phyloP scores from a whole-genome alignment of 2,329 filamentous ascomycete genomes.

The Aspergillus neoniger region DNA sequence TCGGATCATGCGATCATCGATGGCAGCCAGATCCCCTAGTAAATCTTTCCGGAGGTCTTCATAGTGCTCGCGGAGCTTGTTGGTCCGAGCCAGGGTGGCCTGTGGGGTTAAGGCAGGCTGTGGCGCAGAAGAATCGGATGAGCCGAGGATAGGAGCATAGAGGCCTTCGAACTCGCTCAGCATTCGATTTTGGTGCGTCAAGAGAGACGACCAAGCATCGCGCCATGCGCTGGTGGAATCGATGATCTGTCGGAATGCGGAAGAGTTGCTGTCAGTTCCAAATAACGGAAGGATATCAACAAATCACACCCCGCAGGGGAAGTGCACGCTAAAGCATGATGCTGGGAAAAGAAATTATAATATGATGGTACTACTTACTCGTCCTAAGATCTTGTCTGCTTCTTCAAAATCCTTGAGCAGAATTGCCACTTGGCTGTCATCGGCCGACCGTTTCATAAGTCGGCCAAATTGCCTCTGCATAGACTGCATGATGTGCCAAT shows the following conservation, averaged over 20 bases:
- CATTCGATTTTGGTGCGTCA: constrained; percentile 67
- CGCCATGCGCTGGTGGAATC: constrained; percentile 75
- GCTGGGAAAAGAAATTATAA: not conserved
- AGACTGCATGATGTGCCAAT: constrained; percentile 38
- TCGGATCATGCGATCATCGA: constrained; percentile 69
- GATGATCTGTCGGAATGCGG: constrained; percentile 60
- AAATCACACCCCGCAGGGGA: not conserved
- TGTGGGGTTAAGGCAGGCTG: constrained; percentile 63
- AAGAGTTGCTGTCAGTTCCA: constrained; percentile 11
- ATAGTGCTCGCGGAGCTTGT: constrained; percentile 67
- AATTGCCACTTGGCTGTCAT: constrained; percentile 74
- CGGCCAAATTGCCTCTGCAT: constrained; percentile 75
- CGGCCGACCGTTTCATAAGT: constrained; percentile 69
- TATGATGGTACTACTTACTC: constrained; percentile 52
- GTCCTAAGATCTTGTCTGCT: constrained; percentile 71
- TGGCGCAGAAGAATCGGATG: constrained; percentile 58
- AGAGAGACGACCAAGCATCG: constrained; percentile 74
- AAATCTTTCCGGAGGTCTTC: constrained; percentile 71
- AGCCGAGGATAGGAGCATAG: constrained; percentile 74
- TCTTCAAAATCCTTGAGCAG: constrained; percentile 79
- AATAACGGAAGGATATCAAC: not conserved
- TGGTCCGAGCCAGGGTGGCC: constrained; percentile 64
- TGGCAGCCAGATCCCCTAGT: constrained; percentile 67
- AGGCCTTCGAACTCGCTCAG: constrained; percentile 69
- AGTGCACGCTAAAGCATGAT: not conserved